Evolutionary conservation across 1,139 yeast species (phyloP).

Genomic region (Barnettozyma hawaiiensis): DNA sequence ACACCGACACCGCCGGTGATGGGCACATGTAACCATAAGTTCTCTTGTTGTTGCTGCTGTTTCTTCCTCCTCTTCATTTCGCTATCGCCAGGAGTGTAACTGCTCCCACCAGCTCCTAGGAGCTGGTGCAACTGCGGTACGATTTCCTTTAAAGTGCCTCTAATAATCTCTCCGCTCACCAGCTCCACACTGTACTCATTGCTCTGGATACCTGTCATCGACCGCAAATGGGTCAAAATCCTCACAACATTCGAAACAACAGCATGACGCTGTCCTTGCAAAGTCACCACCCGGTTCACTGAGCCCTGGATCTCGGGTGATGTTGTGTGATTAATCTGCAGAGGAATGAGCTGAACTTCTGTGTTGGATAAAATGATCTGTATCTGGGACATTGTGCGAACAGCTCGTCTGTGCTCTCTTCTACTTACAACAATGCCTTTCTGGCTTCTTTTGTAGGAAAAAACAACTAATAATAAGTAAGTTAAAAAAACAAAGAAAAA

Average conservation of each 20-base stretch:
- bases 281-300: slow-evolving; percentile 4
- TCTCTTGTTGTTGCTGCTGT: background rate
- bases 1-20: background rate
- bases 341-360: slow-evolving; percentile 1
- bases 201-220: background rate
- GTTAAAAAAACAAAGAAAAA: background rate
- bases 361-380: slow-evolving; percentile 3
- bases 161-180: background rate
- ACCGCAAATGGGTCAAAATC: slow-evolving; percentile 3
- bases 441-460: background rate
- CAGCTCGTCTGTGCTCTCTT: background rate
- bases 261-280: slow-evolving; percentile 2
- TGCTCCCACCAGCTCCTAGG: background rate
- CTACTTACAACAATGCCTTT: background rate
- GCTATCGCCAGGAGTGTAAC: background rate
- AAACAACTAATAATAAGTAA: too few species aligned
- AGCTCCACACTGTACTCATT: slow-evolving; percentile 1
- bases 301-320: slow-evolving; percentile 6
- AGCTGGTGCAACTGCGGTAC: slow-evolving; percentile 1
- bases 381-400: background rate
- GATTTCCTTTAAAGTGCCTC: background rate
- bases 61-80: background rate
- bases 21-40: slow-evolving; percentile 2
- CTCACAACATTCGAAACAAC: slow-evolving; percentile 2
- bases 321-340: background rate